Evolutionary conservation across 495 filamentous ascomycete genomes (phyloP), one percentile per base, ranked within the genome.

Genomic region (Aspergillus bertholletiae): DNA sequence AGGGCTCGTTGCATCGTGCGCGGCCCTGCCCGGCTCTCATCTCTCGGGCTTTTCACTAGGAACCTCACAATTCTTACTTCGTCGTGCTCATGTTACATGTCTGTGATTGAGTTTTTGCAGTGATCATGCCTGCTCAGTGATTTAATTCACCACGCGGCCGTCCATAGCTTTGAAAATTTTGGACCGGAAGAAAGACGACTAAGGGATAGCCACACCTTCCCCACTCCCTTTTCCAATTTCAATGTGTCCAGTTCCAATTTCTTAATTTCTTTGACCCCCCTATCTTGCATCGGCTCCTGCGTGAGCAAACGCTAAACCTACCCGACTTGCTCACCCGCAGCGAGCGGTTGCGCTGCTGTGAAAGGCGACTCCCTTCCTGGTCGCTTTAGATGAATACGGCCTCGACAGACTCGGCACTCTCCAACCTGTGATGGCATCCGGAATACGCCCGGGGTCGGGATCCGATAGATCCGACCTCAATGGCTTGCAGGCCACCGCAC

Each of bases 91-190:
- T n/a, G n/a, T n/a, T 28, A 28, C 26, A 49, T 46, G 48, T 55
- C 48, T 49, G 30, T 35, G 20, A 57, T 60, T 49, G 57, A 53
- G 55, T 30, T 54, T 28, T 57, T 21, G 23, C 23, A 59, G 52
- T 56, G 51, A 53, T 44, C 30, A 74, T 72, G 69, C 57, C 32
- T 54, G 51, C 53, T 44, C 35, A 60, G 40, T 74, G 58, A 62
- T 40, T 30, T 44, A 58, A 15, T 43, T 57, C 40, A 26, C 22
- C 46, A 57, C 61, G 64, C 68, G 65, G 59, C 64, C 57, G 60
- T 60, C 57, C 60, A 55, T 53, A 54, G 46, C 55, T 50, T 35
- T 39, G 17, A 43, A 21, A 49, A 51, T 30, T 30, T 20, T 43
- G 43, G 28, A 46, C 18, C 22, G 44, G 34, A 51, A 17, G 26